Conservation (phyloP, 345 rosid genomes). For the Eucalyptus paniculata region DNA sequence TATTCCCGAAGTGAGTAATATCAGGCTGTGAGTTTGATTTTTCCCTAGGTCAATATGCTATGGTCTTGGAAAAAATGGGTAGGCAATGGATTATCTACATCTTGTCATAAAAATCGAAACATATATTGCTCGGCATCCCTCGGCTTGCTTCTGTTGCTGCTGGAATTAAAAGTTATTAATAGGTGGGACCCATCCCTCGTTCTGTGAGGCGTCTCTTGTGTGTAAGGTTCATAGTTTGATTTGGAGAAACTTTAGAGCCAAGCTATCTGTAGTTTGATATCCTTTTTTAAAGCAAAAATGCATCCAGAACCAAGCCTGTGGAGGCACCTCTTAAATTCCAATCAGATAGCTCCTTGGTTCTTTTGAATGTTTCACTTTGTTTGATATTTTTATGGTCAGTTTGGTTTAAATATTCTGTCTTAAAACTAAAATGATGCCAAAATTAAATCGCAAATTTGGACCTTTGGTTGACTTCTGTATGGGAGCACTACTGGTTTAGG, state of each 20-base stretch:
- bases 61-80: too few relatives aligned
- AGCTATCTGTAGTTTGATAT: background rate
- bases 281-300: background rate
- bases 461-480: background rate
- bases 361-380: background rate
- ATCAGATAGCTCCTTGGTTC: too few relatives aligned
- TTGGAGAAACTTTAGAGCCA: background rate
- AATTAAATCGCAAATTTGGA: background rate
- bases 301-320: background rate
- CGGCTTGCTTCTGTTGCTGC: too few relatives aligned
- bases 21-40: background rate
- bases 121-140: too few relatives aligned
- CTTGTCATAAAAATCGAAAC: too few relatives aligned
- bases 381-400: background rate
- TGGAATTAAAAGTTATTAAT: background rate
- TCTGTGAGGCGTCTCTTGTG: background rate
- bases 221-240: background rate
- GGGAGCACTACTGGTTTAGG: background rate
- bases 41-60: too few relatives aligned
- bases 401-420: background rate
- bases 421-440: background rate
- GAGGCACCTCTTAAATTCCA: background rate
- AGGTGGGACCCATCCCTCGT: background rate
- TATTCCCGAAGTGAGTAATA: background rate
- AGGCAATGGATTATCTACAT: too few relatives aligned